Base-by-base conservation (phyloP, 208 protist genomes). In the Histomonas meleagridis region DNA sequence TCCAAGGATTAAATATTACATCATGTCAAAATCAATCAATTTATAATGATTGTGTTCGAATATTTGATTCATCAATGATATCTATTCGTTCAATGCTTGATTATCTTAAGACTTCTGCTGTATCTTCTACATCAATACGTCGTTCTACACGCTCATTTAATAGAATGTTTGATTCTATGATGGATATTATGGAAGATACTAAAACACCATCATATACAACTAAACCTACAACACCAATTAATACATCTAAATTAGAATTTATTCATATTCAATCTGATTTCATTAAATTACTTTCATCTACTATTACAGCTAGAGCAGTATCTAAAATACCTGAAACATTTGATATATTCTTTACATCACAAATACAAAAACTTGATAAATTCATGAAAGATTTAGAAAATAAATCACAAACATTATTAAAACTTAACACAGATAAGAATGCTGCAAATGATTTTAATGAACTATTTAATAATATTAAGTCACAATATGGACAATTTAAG, bases 281-380 rank as follows among this genome's bases (percentile, higher is more conserved):
- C 18, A 28, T n/a, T 38, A 32, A 35, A 49, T 57, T 51, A 5
- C 5, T 86, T 7, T 38, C 46, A 38, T 26, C 76, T 57, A 38
- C 76, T 16, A 46, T 86, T 86, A 55, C 76, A 32, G 26, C 76
- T 9, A 51, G 26, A 0, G 76, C 76, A n/a, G 38, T 26, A 32
- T 86, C 46, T 26, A 43, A 43, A 14, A 86, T 86, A n/a, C 76
- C 76, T 38, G 76, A 86, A 35, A 51, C 76, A 55, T 86, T 86
- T n/a, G 26, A 21, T 10, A 1, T 48, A 18, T 51, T 86, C 76
- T 57, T 55, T 16, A 35, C 0, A 10, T 1, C 9, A 26, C 26
- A 86, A 46, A 51, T 51, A 18, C 46, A 40, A 55, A 46, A 46
- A 14, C 46, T 86, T 35, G 46, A 86, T 1, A 32, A n/a, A 46